Evolutionary conservation across 495 filamentous ascomycete genomes (phyloP), one percentile per base, ranked within the genome.

Genomic region (Penicillium tannophilum): DNA sequence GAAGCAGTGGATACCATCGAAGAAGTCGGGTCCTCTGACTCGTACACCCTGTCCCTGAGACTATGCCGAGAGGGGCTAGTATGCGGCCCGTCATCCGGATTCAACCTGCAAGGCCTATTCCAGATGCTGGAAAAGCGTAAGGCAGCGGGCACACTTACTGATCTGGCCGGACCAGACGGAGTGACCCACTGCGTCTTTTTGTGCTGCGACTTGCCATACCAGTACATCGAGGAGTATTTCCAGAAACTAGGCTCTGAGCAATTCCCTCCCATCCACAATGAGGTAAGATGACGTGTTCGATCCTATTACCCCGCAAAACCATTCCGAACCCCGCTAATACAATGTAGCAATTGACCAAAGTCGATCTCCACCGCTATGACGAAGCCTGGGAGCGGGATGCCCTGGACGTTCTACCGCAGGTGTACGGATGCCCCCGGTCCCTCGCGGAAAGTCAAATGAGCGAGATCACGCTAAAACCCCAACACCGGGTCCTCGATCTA

Each of bases 191-290:
- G 79, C 54, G 84, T 86, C 5, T 87, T 88, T 65, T 65, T 84
- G 12, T 85, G 82, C 68, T 84, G 82, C 36, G 85, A 88, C 61
- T 67, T 88, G 23, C 85, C 85, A 11, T 86, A 88, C 56, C 84
- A 88, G 65, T 86, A 88, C 54, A 77, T 88, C 41, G 70, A 74
- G 20, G 78, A 81, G 62, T 88, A 88, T 58, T 87, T 85, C 56
- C 64, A 80, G 44, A 85, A 83, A 60, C 65, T 87, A 14, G 75
- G 71, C 9, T 53, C 71, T 0, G 72, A 74, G 11, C 65, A 81
- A 55, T 86, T 88, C 60, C 82, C 76, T 19, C 70, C 77, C 1
- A 86, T 86, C 20, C 68, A 68, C n/a, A 87, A 87, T 54, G 70
- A 84, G 73, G 82, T 84, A 64, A 54, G 71, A 31, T 56, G 48